phyloP scores from a whole-genome alignment of 208 protist species.

The Leishmania turanica region DNA sequence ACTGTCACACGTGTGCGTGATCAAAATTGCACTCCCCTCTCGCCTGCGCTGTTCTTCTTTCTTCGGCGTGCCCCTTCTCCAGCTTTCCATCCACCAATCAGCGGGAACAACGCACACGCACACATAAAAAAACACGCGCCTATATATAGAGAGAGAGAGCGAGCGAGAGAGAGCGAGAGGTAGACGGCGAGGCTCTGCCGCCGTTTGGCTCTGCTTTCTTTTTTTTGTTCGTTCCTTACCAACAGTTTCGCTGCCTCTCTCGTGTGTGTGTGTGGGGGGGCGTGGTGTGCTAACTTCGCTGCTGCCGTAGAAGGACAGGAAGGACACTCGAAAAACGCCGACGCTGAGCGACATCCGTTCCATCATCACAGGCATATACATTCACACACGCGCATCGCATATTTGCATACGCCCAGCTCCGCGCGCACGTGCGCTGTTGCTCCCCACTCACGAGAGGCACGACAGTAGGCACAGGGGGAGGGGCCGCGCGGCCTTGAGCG shows the following conservation, averaged over 20 bases:
- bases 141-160: neutral
- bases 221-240: neutral
- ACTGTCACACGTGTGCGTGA: neutral
- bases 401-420: neutral
- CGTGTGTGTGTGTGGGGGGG: neutral
- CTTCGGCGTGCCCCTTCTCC: neutral
- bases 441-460: neutral
- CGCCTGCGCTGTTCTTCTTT: neutral
- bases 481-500: neutral
- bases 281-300: neutral
- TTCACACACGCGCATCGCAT: neutral
- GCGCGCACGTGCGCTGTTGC: neutral
- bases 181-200: neutral
- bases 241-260: neutral
- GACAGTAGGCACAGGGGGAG: neutral
- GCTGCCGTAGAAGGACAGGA: neutral
- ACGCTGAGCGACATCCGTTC: neutral
- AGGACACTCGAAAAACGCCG: neutral
- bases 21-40: neutral
- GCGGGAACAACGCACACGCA: neutral
- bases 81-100: neutral
- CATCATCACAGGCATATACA: neutral
- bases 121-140: neutral
- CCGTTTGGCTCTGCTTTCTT: neutral
- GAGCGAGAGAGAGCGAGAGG: neutral